Percentiles rank a stretch among this genome's conserved stretches.
Conservation (phyloP, 2,329 filamentous ascomycete genomes). For the Fusarium illudens region DNA sequence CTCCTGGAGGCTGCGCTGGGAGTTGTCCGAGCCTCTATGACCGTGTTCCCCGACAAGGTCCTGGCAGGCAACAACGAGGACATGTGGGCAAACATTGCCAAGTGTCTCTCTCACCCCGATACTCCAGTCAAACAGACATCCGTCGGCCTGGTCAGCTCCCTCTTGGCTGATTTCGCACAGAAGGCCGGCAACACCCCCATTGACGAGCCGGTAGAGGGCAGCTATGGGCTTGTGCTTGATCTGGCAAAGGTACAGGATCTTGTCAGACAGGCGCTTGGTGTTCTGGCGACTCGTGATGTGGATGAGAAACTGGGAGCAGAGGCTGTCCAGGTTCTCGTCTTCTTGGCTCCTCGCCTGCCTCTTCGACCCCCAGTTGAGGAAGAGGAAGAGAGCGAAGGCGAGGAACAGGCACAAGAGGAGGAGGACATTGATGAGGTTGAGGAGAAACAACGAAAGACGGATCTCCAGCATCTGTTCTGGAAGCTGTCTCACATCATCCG, state of each 20-base stretch:
- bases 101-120: constrained; percentile 76
- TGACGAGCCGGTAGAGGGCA: constrained; percentile 71
- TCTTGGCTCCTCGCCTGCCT: constrained; percentile 71
- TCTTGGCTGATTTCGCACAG: constrained; percentile 81
- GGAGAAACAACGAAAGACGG: constrained; percentile 50
- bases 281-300: constrained; percentile 69
- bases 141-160: constrained; percentile 77
- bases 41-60: constrained; percentile 69
- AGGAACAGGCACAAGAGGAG: constrained; percentile 54
- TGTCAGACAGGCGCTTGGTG: constrained; percentile 59
- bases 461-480: constrained; percentile 78
- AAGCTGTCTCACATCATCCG: constrained; percentile 82
- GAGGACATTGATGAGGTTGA: constrained; percentile 56
- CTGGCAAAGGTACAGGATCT: constrained; percentile 69
- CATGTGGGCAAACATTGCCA: constrained; percentile 77
- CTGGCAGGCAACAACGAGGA: constrained; percentile 66
- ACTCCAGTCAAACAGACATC: constrained; percentile 79
- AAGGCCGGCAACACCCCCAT: constrained; percentile 56
- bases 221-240: constrained; percentile 74
- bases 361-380: constrained; percentile 50
- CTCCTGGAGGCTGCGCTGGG: constrained; percentile 78
- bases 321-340: constrained; percentile 81
- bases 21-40: constrained; percentile 72
- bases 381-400: constrained; percentile 49
- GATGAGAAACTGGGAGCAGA: constrained; percentile 81